Conservation (phyloP, 768 basidiomycete species). For the Cystofilobasidium capitatum region DNA sequence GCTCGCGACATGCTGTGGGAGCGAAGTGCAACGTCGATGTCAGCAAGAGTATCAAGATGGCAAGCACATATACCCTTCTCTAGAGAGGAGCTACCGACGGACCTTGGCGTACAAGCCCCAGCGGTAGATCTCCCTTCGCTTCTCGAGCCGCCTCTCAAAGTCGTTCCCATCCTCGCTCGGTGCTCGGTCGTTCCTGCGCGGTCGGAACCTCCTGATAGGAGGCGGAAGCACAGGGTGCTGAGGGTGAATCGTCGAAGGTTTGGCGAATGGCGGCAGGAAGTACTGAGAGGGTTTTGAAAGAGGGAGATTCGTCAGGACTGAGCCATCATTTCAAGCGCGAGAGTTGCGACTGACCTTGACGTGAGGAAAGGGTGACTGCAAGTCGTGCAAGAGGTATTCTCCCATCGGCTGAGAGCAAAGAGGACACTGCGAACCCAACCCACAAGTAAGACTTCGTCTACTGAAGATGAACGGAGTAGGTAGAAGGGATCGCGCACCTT, state of each 20-base stretch:
- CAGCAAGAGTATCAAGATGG: conserved; percentile 16
- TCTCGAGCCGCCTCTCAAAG: conserved; percentile 62
- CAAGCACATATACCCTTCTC: background rate
- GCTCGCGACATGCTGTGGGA: conserved; percentile 71
- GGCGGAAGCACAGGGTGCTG: conserved; percentile 29
- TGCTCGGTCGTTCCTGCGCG: conserved; percentile 44
- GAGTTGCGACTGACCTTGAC: conserved; percentile 7
- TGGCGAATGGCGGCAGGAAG: conserved; percentile 24
- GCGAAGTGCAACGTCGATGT: conserved; percentile 8
- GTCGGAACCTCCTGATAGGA: conserved; percentile 31
- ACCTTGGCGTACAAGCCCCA: conserved; percentile 80
- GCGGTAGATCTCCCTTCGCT: conserved; percentile 68
- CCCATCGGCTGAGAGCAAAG: conserved; percentile 37
- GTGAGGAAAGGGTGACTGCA: conserved; percentile 17
- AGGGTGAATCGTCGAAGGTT: conserved; percentile 38
- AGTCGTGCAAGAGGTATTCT: conserved; percentile 63
- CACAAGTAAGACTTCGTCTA: background rate
- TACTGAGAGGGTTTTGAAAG: conserved; percentile 50
- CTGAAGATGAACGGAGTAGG: too few species aligned
- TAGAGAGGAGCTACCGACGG: conserved; percentile 30
- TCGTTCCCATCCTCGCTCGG: conserved; percentile 48
- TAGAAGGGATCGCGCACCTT: conserved; percentile 10
- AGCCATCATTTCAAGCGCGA: conserved; percentile 48
- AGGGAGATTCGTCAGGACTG: conserved; percentile 70
- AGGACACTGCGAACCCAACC: conserved; percentile 25